phyloP scores from a whole-genome alignment of 768 basidiomycete species.

The Rhizopogon vulgaris region DNA sequence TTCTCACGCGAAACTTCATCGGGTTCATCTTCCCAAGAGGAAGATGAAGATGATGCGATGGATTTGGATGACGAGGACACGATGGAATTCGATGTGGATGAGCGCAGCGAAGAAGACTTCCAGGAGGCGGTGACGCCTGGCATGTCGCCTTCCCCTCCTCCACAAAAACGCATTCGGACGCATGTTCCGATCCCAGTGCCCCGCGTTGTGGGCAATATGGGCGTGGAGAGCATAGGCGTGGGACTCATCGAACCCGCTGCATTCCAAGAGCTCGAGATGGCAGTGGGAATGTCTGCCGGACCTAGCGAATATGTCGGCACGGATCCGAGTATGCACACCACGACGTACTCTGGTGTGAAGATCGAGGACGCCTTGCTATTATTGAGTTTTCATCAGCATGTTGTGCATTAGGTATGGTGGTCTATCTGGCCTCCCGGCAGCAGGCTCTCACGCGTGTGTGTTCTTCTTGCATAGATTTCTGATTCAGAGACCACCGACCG shows the following conservation, averaged over 20 bases:
- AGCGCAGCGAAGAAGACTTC: conserved; percentile 61
- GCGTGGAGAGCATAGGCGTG: conserved; percentile 26
- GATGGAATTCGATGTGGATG: conserved; percentile 44
- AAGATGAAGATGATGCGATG: conserved; percentile 39
- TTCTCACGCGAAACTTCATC: conserved; percentile 49
- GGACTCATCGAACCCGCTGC: conserved; percentile 34
- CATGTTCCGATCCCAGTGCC: conserved; percentile 23
- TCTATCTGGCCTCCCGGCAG: neutral
- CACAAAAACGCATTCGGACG: conserved; percentile 24
- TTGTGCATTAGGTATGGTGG: conserved; percentile 39
- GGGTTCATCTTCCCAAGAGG: conserved; percentile 41
- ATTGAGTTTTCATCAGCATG: conserved; percentile 67
- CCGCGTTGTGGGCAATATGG: conserved; percentile 18
- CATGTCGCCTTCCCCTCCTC: conserved; percentile 34
- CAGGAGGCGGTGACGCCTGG: conserved; percentile 72
- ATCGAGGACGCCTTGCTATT: conserved; percentile 72
- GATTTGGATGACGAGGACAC: conserved; percentile 40
- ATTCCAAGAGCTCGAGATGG: conserved; percentile 47
- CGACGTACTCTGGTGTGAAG: conserved; percentile 46
- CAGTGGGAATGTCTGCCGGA: conserved; percentile 19
- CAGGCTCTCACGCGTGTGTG: neutral
- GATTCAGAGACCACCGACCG: neutral
- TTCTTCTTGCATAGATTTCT: neutral
- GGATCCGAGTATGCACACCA: conserved; percentile 18
- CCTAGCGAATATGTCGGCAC: conserved; percentile 17